Base-by-base conservation (phyloP, 208 protist species). In the Leishmania lainsoni region DNA sequence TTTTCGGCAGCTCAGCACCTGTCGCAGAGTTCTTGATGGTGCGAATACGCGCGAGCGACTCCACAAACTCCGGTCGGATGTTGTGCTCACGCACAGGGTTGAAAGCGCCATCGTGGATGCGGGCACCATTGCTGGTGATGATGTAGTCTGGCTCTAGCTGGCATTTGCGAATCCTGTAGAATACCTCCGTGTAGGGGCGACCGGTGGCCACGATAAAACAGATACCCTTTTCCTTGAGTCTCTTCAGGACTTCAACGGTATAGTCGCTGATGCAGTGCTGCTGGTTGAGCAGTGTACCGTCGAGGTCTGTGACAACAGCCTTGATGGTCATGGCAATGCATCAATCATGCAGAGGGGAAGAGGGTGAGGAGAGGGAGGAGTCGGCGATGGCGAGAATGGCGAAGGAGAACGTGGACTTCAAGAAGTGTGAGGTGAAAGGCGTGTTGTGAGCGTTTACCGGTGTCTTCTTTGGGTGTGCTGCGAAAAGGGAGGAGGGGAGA, bases 81-180 rank as follows among this genome's bases (percentile, higher is more conserved):
- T 93, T 83, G 79, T 91, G 82, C 58, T 77, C 77, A 16, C 75
- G 69, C 17, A 96, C 75, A 1, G 91, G 39, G 35, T 87, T 81
- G 39, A 77, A 78, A 17, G 65, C 59, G 61, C 59, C 69, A 54
- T 89, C 86, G 66, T 91, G 87, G 22, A 90, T 85, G 54, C 81
- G 79, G 5, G 81, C 87, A 1, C 89, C 89, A 76, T 93, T 91
- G 79, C 81, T 86, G 35, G 89, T 87, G 75, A 91, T 88, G 70
- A 93, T 88, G 56, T 81, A 91, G 52, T 85, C 87, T 0, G 84
- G 87, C 39, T 86, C 68, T 12, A 89, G 29, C 20, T 75, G 63
- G 48, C 71, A 86, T 35, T 75, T 65, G 22, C 56, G n/a, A 35
- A 87, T 72, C 6, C 72, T 87, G 29, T 4, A 8, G 32, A 83